Conservation (phyloP, 225 moss, liverwort and hornwort species). For the Pseudisothecium myosuroides region DNA sequence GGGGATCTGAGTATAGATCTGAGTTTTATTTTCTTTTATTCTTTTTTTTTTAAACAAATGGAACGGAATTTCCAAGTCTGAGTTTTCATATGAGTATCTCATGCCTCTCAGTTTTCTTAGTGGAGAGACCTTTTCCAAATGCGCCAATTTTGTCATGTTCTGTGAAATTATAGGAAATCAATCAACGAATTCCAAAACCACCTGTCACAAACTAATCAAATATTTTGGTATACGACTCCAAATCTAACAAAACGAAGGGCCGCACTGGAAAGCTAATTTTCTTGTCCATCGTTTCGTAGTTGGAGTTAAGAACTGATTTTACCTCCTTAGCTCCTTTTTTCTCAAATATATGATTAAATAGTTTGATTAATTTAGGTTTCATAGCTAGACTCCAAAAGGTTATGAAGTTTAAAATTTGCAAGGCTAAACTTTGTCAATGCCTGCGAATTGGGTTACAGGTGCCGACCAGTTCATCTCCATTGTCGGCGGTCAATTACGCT, state of each 20-base stretch:
- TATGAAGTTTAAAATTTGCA: background rate
- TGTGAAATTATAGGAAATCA: background rate
- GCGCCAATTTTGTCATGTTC: background rate
- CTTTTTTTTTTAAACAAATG: too few relatives aligned
- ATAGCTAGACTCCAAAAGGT: background rate
- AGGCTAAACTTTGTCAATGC: background rate
- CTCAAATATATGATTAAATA: too few relatives aligned
- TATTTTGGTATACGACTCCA: background rate
- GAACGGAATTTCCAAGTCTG: too few relatives aligned
- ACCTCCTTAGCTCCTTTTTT: background rate
- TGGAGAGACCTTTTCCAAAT: background rate
- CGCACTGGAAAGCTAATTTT: background rate
- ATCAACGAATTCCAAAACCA: background rate
- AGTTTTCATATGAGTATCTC: background rate
- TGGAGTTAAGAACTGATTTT: background rate
- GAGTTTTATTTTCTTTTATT: too few relatives aligned
- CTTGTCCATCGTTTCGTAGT: background rate
- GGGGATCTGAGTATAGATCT: background rate
- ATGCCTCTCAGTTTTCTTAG: background rate
- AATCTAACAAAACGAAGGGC: background rate
- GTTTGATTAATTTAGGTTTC: background rate
- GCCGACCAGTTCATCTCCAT: background rate
- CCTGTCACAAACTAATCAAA: background rate
- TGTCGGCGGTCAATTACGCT: background rate
- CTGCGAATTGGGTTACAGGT: background rate